Base-by-base conservation (phyloP, 768 basidiomycete species). In the Tubosaeta sp. region DNA sequence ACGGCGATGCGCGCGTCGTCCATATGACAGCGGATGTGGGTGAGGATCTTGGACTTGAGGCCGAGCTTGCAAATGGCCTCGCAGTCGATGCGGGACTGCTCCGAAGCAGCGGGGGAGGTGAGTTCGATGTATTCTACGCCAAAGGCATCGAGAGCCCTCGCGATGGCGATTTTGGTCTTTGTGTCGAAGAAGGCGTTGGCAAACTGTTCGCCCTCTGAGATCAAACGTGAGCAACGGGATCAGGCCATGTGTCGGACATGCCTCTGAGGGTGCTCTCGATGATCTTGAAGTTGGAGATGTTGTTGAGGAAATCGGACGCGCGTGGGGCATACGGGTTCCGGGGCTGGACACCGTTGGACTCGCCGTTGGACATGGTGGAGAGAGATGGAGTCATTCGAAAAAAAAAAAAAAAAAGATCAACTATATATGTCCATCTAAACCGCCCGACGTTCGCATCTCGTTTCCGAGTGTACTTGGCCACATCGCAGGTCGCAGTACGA, bases 61-160 rank as follows among this genome's bases (percentile, higher is more conserved):
- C 94, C 94, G 59, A 98, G 90, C 79, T 93, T 94, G 85, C 96
- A 99, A 72, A 99, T 99, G 41, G 91, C 90, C 76, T 95, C 92
- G 74, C 96, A 99, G 66, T 98, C 95, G 27, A 76, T 68, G 30
- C 88, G 82, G 19, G 94, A 96, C 71, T 98, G 94, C 64, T 97
- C 93, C 6, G 95, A 97, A 21, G 96, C 95, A 39, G 89, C 93
- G 43, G 96, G 95, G 14, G 95, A 97, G 31, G 96, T 99, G 66
- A 99, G 87, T 67, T 99, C 96, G 65, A 99, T 94, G 79, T 99
- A 99, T 69, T 99, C 96, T 52, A 98, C 96, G 64, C 96, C 96
- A 66, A 99, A 98, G 44, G 94, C 94, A 77, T 97, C 94, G 51
- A 98, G 84, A 13, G 94, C 94, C 76, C 86, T 51, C 24, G 96